Evolutionary conservation across 441 rosid species (phyloP).

Genomic region (Sinapis alba): DNA sequence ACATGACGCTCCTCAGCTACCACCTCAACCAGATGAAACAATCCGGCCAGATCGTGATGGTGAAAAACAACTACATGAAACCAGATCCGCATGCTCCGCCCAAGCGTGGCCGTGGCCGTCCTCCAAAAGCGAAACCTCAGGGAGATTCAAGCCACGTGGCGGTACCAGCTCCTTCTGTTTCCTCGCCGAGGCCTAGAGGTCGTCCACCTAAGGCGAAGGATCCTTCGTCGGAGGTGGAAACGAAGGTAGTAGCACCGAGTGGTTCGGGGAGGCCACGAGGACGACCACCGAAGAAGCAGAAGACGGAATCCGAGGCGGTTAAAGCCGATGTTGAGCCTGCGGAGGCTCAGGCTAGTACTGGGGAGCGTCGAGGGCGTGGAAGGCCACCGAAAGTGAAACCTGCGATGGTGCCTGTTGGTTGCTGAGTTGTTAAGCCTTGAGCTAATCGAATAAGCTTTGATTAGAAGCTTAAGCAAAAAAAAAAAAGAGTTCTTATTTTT

Average conservation of each 20-base stretch:
- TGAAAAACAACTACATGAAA: conserved; percentile 68
- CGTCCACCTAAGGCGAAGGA: conserved; percentile 76
- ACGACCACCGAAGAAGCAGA: conserved; percentile 70
- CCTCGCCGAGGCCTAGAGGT: conserved; percentile 69
- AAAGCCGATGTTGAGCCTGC: conserved; percentile 10
- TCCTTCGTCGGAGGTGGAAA: conserved; percentile 32
- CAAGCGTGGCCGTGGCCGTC: conserved; percentile 88
- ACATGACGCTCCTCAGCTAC: conserved; percentile 56
- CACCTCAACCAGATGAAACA: conserved; percentile 67
- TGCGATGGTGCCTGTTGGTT: conserved; percentile 27
- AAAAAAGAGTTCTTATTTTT: neutral
- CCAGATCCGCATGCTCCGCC: conserved; percentile 69
- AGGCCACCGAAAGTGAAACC: conserved; percentile 32
- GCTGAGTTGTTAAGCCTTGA: neutral
- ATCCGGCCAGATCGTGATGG: conserved; percentile 57
- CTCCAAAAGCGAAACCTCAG: conserved; percentile 59
- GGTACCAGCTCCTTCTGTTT: neutral
- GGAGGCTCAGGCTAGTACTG: conserved; percentile 25
- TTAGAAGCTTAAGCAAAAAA: neutral
- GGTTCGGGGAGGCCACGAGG: conserved; percentile 64
- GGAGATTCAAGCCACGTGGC: conserved; percentile 38
- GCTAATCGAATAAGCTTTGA: neutral
- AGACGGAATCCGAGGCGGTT: conserved; percentile 32
- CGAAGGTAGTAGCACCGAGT: conserved; percentile 22
- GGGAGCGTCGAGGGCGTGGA: conserved; percentile 71